Evolutionary conservation across 1,139 yeast species (phyloP), one percentile per base, ranked within the genome.

Genomic region (Protomyces gravidus): DNA sequence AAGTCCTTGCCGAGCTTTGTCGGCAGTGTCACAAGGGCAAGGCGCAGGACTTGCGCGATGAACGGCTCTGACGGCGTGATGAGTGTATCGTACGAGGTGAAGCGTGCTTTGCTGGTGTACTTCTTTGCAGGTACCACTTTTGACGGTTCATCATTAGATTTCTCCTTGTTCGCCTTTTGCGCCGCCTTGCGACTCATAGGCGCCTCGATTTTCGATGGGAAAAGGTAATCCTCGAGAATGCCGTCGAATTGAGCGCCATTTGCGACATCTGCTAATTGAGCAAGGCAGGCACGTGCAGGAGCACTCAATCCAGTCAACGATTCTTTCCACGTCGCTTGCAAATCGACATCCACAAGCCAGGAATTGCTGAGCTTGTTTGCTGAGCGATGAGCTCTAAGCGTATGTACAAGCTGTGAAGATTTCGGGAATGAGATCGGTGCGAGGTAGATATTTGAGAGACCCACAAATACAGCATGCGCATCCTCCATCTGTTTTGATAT

Each of bases 311-410:
- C 33, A 5, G 46, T 25, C 1, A 53, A 17, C 5, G 58, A 53
- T 7, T 53, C 58, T 33, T 53, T 53, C 58, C 58, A 53, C 19
- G 58, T 53, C 17, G 58, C 36, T 45, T 53, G 58, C 5, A 53
- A 26, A 5, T 33, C 26, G 13, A 53, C 39, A 26, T 53, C 58
- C 11, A 45, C 46, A 15, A 53, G 39, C 58, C 58, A 53, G 15
- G 39, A 13, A 7, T 45, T 45, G 28, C 25, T 46, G 39, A 21
- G 15, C 42, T 36, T 45, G 15, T 11, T 11, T 5, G 32, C n/a
- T 27, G 23, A 19, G 7, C 32, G 36, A 15, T 53, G 45, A n/a
- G 39, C 48, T 21, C 51, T 45, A 3, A 53, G n/a, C 2, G 51
- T 50, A 26, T 47, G 28, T 23, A 46, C 17, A 7, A 53, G 33